Evolutionary conservation across 2,329 filamentous ascomycete genomes (phyloP).

Genomic region (Penicillium frequentans): DNA sequence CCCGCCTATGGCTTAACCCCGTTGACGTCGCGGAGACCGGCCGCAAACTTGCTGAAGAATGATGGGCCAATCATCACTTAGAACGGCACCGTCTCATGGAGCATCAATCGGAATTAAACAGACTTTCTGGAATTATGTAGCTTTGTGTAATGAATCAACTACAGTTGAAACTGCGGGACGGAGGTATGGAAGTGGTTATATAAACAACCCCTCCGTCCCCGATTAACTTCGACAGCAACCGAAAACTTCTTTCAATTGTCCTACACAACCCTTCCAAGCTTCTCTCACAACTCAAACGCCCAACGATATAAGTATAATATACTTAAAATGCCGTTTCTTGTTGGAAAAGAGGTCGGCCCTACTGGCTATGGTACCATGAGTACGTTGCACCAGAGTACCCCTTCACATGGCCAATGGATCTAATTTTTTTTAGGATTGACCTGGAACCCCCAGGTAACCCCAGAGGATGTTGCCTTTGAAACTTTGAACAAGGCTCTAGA

Average conservation of each 20-base stretch:
- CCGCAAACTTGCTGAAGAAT: background rate
- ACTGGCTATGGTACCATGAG: slow-evolving; percentile 60
- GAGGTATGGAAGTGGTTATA: background rate
- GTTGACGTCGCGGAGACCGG: background rate
- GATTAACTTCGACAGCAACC: background rate
- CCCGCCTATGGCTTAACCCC: background rate
- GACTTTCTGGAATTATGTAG: background rate
- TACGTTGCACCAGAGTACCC: slow-evolving; percentile 26
- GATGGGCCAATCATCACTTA: background rate
- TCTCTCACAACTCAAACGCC: background rate
- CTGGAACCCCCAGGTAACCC: slow-evolving; percentile 30
- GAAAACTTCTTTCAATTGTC: background rate
- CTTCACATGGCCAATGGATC: background rate
- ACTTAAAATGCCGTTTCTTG: slow-evolving; percentile 29
- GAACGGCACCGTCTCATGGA: background rate
- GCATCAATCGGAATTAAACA: background rate
- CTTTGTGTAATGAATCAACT: background rate
- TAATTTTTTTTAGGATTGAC: slow-evolving; percentile 32
- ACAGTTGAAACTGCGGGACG: background rate
- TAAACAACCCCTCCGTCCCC: background rate
- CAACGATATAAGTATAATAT: background rate
- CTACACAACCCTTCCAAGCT: background rate
- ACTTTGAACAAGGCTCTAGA: slow-evolving; percentile 57
- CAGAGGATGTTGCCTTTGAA: slow-evolving; percentile 43
- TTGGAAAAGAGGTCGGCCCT: slow-evolving; percentile 43